Evolutionary conservation across 2,329 filamentous ascomycete genomes (phyloP).

Genomic region (Scedosporium apiospermum): DNA sequence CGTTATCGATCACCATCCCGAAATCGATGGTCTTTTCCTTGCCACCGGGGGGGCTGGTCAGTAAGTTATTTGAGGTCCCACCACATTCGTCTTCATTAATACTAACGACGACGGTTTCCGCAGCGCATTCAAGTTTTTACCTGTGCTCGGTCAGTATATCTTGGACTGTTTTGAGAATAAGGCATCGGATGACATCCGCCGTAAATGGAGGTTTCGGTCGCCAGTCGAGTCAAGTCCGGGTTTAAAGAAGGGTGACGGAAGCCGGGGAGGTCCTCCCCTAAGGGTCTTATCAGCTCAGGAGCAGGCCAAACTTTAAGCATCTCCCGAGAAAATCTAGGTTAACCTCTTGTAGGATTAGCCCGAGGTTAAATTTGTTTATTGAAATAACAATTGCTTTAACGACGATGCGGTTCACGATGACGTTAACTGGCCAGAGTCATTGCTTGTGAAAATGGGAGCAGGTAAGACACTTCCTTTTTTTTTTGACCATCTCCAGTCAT

Average conservation of each 20-base stretch:
- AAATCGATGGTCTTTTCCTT: conserved; percentile 48
- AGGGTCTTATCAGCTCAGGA: not conserved
- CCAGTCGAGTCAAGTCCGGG: not conserved
- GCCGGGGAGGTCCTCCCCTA: not conserved
- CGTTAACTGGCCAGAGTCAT: too few species aligned
- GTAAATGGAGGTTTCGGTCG: not conserved
- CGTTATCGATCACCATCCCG: conserved; percentile 59
- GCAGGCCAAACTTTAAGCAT: not conserved
- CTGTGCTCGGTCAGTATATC: conserved; percentile 53
- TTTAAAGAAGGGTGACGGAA: not conserved
- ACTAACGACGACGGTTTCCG: not conserved
- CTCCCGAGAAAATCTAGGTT: too few species aligned
- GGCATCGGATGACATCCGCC: not conserved
- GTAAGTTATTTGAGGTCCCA: not conserved
- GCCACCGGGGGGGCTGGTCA: conserved; percentile 56
- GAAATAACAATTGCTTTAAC: too few species aligned
- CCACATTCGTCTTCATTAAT: not conserved
- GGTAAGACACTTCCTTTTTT: too few species aligned
- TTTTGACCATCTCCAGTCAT: too few species aligned
- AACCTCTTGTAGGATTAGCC: not conserved
- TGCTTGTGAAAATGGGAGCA: too few species aligned
- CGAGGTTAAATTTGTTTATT: conserved; percentile 7
- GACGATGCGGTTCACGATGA: too few species aligned
- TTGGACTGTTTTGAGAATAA: conserved; percentile 41
- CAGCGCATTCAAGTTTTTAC: conserved; percentile 56